A percentile compares a stretch with the other conserved stretches of the same genome.
These are phyloP conservation scores for Penicillium sp. DNA, from an alignment of 2,329 filamentous ascomycete species.

Conservation along the genomic window DNA sequence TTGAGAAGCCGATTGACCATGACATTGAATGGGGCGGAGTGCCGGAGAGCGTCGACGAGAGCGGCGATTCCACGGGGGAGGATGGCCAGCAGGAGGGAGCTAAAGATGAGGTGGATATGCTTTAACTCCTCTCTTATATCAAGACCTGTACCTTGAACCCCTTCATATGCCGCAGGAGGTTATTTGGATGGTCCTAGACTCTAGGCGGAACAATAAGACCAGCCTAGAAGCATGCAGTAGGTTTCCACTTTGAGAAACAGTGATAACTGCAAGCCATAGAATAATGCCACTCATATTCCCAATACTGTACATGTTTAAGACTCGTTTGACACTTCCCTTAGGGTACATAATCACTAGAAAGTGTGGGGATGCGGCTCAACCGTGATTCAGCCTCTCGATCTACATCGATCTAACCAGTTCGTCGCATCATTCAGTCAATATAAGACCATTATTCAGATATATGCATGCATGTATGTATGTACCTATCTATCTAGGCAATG, in stretches of 20 bases:
- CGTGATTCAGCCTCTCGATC: not conserved
- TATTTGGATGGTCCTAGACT: too few relatives aligned
- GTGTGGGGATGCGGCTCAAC: too few relatives aligned
- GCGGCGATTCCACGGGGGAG: constrained; percentile 30
- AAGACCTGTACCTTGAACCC: not conserved
- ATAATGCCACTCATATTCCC: not conserved
- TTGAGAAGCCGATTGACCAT: constrained; percentile 37
- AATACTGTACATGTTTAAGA: not conserved
- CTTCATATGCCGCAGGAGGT: not conserved
- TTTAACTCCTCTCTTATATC: constrained; percentile 9
- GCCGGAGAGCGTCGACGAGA: constrained; percentile 26
- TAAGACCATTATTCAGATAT: too few relatives aligned
- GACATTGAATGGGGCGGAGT: constrained; percentile 39
- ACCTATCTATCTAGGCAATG: not conserved
- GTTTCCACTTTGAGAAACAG: not conserved
- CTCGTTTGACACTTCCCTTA: too few relatives aligned
- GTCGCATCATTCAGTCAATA: not conserved
- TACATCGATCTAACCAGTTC: not conserved
- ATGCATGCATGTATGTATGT: not conserved
- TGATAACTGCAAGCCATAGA: not conserved
- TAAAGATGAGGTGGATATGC: constrained; percentile 37
- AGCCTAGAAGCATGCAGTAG: too few relatives aligned
- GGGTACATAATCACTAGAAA: too few relatives aligned
- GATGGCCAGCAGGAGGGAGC: constrained; percentile 23
- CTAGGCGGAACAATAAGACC: too few relatives aligned